Conservation (phyloP, 1,284 basidiomycete genomes). For the Lignosus rhinocerotis region DNA sequence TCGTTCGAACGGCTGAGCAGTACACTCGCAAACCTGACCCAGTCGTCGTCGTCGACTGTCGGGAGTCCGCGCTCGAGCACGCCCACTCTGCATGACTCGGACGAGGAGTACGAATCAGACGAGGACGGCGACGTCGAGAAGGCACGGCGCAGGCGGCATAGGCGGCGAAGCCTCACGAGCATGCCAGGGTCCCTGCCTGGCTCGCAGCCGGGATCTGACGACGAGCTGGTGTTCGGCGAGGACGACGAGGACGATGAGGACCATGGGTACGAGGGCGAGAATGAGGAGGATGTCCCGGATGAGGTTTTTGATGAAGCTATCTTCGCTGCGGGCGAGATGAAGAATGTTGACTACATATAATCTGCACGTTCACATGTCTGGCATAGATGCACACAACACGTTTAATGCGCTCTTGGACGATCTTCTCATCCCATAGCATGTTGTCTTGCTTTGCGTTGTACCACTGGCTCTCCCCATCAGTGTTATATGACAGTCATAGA, state of each 20-base stretch:
- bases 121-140: slow-evolving; percentile 39
- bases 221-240: slow-evolving; percentile 54
- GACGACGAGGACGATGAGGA: slow-evolving; percentile 44
- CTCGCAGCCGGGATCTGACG: slow-evolving; percentile 35
- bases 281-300: slow-evolving; percentile 53
- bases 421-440: neutral
- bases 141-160: slow-evolving; percentile 41
- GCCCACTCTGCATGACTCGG: slow-evolving; percentile 54
- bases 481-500: no score
- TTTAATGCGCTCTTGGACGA: neutral
- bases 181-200: slow-evolving; percentile 79
- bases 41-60: slow-evolving; percentile 38
- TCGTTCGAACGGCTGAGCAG: slow-evolving; percentile 68
- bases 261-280: slow-evolving; percentile 37
- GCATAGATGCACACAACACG: slow-evolving; percentile 29
- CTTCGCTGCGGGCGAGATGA: slow-evolving; percentile 81
- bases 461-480: neutral
- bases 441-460: neutral
- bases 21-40: slow-evolving; percentile 51
- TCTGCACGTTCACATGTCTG: slow-evolving; percentile 1
- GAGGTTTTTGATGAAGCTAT: slow-evolving; percentile 80
- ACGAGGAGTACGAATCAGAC: slow-evolving; percentile 50
- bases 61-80: slow-evolving; percentile 55
- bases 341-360: slow-evolving; percentile 76
- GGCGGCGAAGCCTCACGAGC: slow-evolving; percentile 66